These are phyloP conservation scores for Schizophyllum commune DNA, from an alignment of 1,284 basidiomycete species.

Conservation along the genomic window DNA sequence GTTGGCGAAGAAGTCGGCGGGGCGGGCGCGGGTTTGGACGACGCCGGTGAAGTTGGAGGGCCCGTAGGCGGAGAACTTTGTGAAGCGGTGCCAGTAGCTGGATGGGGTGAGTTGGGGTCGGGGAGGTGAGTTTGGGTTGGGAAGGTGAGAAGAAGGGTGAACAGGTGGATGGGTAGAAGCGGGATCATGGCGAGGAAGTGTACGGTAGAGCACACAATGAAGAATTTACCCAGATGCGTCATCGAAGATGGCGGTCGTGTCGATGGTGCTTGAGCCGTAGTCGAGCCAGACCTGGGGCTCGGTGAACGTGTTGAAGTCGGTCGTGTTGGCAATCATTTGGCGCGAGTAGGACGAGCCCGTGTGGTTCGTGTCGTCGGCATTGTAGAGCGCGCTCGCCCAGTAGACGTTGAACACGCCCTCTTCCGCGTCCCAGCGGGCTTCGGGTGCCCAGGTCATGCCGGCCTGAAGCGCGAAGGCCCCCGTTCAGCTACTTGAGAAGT, in stretches of 20 bases:
- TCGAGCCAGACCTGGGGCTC: conserved; percentile 12
- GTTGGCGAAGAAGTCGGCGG: not conserved
- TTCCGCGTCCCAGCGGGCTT: conserved; percentile 11
- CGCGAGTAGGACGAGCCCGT: conserved; percentile 11
- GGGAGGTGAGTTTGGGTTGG: too few species aligned
- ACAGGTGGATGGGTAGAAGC: not conserved
- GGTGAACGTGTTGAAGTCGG: conserved; percentile 13
- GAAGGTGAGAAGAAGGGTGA: not conserved
- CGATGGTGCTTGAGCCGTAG: conserved; percentile 8
- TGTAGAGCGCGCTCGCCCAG: conserved; percentile 12
- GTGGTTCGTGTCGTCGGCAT: conserved; percentile 9
- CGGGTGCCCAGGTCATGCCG: conserved; percentile 16
- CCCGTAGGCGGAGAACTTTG: not conserved
- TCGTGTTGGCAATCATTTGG: conserved; percentile 11
- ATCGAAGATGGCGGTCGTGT: conserved; percentile 11
- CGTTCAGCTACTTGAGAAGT: not conserved
- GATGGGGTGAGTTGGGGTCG: too few species aligned
- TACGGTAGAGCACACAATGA: conserved; percentile 1
- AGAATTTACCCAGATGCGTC: conserved; percentile 6
- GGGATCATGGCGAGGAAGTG: conserved; percentile 4
- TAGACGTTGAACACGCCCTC: conserved; percentile 10
- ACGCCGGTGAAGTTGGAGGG: not conserved
- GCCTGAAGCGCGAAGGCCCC: conserved; percentile 1
- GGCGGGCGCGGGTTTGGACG: not conserved
- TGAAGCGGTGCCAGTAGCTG: not conserved